Evolutionary conservation across 2,329 filamentous ascomycete species (phyloP), one percentile per base, ranked within the genome.

Genomic region (Aspergillus sp.): DNA sequence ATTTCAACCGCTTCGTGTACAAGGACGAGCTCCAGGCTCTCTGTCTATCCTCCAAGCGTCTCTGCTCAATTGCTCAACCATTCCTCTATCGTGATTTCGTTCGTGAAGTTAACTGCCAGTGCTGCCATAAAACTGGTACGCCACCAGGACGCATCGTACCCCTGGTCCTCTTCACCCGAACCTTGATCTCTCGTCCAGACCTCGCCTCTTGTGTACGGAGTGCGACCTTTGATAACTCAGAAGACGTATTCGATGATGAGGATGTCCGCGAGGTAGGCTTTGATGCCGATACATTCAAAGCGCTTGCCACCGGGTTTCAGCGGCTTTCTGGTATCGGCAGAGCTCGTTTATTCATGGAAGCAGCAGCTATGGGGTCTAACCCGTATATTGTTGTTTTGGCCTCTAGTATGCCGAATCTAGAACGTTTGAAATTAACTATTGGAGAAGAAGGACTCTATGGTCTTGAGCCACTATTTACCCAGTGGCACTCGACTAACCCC

Each of bases 181-280:
- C 56, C 5, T 6, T 59, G 4, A 37, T 51, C 20, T n/a, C 40
- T 42, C 53, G 56, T 9, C 56, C 56, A 37, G 53, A 61, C 7
- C 41, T 61, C 24, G 56, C 34, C 15, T 34, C 12, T 24, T n/a
- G 22, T 24, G 27, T 57, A 27, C 40, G 33, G 6, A n/a, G 37
- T n/a, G 22, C 54, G 6, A n/a, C 7, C 12, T 15, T 61, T n/a
- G 52, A 49, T 9, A 41, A 27, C 17, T 40, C 17, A 19, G 49
- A 47, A 12, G 1, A 27, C n/a, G 20, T 24, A 11, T n/a, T 13
- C 7, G 47, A 51, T 24, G 17, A 19, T 7, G 19, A 24, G 3
- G 30, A 46, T 5, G 12, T 39, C 6, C 19, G 22, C 33, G 13
- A 39, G 15, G 33, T 19, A 11, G 20, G 27, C 1, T 30, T 44